Percentiles rank a stretch among this genome's conserved stretches.
phyloP scores from a whole-genome alignment of 805 yeast species.

The Yarrowia yakushimensis region DNA sequence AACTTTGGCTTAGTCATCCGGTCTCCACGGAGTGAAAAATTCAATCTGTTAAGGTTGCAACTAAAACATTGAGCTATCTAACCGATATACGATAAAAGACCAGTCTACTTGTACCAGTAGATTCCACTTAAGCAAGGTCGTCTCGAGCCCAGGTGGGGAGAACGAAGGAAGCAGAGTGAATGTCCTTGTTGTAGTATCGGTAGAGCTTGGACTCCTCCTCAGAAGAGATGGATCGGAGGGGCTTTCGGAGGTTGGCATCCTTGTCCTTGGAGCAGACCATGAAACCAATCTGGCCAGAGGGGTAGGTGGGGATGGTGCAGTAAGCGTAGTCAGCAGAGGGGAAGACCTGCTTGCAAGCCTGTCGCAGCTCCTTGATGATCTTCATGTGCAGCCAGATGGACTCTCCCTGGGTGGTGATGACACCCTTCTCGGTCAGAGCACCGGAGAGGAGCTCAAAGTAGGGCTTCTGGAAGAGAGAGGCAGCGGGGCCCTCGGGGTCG shows the following conservation, averaged over 20 bases:
- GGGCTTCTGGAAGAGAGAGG: constrained; percentile 83
- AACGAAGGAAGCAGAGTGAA: constrained; percentile 86
- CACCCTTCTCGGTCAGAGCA: constrained; percentile 92
- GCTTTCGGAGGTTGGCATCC: constrained; percentile 59
- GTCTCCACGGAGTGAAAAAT: not conserved
- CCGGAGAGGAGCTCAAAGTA: constrained; percentile 79
- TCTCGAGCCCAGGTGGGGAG: constrained; percentile 86
- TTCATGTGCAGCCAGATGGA: constrained; percentile 89
- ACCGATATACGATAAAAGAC: not conserved
- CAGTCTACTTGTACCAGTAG: not conserved
- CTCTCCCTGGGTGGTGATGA: constrained; percentile 91
- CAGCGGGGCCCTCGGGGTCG: constrained; percentile 99
- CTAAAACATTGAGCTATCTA: not conserved
- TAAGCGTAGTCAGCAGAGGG: constrained; percentile 89
- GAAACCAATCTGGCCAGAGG: constrained; percentile 95
- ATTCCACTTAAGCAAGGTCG: constrained; percentile 40
- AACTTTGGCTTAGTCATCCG: not conserved
- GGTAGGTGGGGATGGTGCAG: constrained; percentile 93
- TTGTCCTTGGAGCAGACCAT: constrained; percentile 88
- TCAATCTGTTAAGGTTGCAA: not conserved
- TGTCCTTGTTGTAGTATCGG: constrained; percentile 77
- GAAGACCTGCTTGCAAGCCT: constrained; percentile 79
- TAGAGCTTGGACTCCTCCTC: constrained; percentile 62
- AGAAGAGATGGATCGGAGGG: constrained; percentile 61
- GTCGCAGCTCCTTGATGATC: constrained; percentile 75